A percentile compares a stretch with the other conserved stretches of the same genome.
These are phyloP conservation scores for Taxawa tesnikishii DNA, from an alignment of 2,329 filamentous ascomycete species.

Conservation along the genomic window DNA sequence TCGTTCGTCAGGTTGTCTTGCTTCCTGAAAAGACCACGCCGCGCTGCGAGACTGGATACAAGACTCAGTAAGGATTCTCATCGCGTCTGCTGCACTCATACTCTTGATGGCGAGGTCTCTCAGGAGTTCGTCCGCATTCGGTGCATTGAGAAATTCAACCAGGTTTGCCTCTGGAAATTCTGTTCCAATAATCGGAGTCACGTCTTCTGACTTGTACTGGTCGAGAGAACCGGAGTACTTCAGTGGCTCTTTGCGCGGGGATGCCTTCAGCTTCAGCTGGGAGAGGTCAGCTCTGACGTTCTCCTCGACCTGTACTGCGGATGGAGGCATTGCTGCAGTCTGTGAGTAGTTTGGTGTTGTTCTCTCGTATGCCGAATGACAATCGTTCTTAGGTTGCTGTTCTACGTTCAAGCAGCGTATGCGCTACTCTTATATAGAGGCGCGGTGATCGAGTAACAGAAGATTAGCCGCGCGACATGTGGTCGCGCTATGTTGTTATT, in stretches of 20 bases:
- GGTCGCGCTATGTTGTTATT: not conserved
- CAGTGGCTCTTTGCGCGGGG: not conserved
- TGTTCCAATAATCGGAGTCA: conserved; percentile 13
- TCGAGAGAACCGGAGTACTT: conserved; percentile 9
- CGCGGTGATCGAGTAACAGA: not conserved
- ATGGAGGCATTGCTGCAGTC: not conserved
- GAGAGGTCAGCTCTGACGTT: not conserved
- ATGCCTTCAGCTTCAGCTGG: not conserved
- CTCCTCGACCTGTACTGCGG: not conserved
- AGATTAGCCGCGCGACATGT: not conserved
- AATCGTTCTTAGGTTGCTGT: not conserved
- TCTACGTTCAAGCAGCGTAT: not conserved
- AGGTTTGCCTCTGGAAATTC: conserved; percentile 11
- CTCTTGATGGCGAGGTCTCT: conserved; percentile 12
- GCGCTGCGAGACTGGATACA: conserved; percentile 11
- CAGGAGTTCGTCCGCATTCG: conserved; percentile 10
- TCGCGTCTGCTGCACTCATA: conserved; percentile 1
- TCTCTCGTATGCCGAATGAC: not conserved
- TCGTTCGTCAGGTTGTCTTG: conserved; percentile 31
- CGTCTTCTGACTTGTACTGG: conserved; percentile 10
- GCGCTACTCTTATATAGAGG: not conserved
- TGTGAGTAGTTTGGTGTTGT: not conserved
- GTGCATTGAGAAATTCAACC: conserved; percentile 10
- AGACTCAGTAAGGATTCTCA: not conserved
- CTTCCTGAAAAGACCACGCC: conserved; percentile 16